Conservation (phyloP, 2,329 filamentous ascomycete species). For the Fusarium nodosum region DNA sequence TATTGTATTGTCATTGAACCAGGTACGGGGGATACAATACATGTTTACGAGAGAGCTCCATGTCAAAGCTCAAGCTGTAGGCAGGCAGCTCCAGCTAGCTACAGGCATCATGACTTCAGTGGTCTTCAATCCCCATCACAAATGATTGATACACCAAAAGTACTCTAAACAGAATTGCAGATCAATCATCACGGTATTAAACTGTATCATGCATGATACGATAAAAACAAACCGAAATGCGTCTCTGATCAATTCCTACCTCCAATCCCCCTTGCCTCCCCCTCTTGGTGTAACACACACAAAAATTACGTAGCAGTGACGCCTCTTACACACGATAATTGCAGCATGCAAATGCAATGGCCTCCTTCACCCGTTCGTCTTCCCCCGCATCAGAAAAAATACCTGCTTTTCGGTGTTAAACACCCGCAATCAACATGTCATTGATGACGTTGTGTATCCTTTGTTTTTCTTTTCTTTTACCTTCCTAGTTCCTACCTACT, state of each 20-base stretch:
- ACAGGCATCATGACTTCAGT: not conserved
- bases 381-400: slow-evolving; percentile 39
- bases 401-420: slow-evolving; percentile 38
- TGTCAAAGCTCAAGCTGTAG: slow-evolving; percentile 8
- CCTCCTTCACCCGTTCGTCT: slow-evolving; percentile 14
- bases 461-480: slow-evolving; percentile 14
- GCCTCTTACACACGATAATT: slow-evolving; percentile 28
- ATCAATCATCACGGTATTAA: not conserved
- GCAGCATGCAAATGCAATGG: not conserved
- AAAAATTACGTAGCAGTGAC: slow-evolving; percentile 49
- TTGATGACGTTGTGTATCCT: slow-evolving; percentile 46
- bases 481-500: not conserved
- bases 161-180: not conserved
- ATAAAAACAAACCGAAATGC: slow-evolving; percentile 19
- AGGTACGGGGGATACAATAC: not conserved
- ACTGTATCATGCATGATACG: not conserved
- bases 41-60: not conserved
- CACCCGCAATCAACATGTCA: slow-evolving; percentile 47
- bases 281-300: slow-evolving; percentile 9
- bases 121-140: not conserved
- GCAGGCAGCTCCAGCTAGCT: not conserved
- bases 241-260: not conserved
- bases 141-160: not conserved
- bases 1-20: not conserved
- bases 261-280: not conserved